Base-by-base conservation (phyloP, 139 green algal species). In the Raphidocelis subcapitata region DNA sequence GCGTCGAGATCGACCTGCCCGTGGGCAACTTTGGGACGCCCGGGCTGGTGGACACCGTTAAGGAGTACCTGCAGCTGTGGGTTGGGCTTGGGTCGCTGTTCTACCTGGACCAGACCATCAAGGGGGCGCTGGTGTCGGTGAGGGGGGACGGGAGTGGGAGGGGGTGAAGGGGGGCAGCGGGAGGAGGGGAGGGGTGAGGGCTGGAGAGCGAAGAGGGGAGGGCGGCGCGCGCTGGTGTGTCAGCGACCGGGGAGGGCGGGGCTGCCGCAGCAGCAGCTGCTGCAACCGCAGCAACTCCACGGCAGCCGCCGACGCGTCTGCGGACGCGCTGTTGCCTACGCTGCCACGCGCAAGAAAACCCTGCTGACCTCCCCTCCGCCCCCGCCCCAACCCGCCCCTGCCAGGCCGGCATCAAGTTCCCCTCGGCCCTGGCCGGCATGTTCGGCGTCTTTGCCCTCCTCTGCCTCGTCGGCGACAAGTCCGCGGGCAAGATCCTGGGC, bases 361-460 rank as follows among this genome's bases (percentile, higher is more conserved):
- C 8, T 67, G 20, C 31, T 67, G 32, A 41, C n/a, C 29, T 51
- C 57, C 33, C 33, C n/a, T 57, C 36, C 16, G 56, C 36, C 5
- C 14, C 33, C 4, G 4, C 33, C 21, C 44, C 14, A 67, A 51
- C 10, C 35, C 31, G 5, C 49, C 70, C 66, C 67, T 18, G 65
- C 1, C 56, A 64, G 18, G 65, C 69, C 16, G 32, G 47, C 32
- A 73, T 84, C 20, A 64, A 62, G 63, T 86, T 88, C 67, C 82
- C 82, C 32, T 69, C 65, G 20, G 70, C 85, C 5, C 74, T 90
- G 28, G 74, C 72, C 5, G 85, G 84, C 71, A 92, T 92, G 87
- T 88, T 88, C 70, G 79, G 67, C 3, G 66, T 89, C 20, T 74
- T 87, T 36, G 81, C 16, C 5, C 35, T 79, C 37, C 73, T 89